Conservation (phyloP, 2,329 filamentous ascomycete genomes). For the Ophiobolus disseminans region DNA sequence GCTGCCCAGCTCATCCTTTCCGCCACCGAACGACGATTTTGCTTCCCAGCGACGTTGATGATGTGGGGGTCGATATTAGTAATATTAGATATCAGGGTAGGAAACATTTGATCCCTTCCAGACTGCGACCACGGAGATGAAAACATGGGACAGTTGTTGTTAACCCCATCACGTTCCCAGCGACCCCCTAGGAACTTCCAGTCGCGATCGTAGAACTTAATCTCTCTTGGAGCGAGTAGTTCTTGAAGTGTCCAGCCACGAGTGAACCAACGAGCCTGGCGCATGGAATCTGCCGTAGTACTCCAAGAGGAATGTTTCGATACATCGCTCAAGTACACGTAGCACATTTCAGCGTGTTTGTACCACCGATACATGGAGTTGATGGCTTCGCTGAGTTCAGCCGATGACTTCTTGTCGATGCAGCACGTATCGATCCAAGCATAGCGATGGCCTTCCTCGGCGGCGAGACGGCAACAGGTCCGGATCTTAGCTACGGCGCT, state of each 20-base stretch:
- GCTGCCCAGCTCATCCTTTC: conserved; percentile 32
- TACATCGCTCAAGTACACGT: conserved; percentile 20
- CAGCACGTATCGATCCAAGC: conserved; percentile 29
- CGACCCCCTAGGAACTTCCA: too few relatives aligned
- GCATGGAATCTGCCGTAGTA: too few relatives aligned
- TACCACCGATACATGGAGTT: conserved; percentile 31
- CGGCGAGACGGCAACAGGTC: conserved; percentile 15
- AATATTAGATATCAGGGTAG: not conserved
- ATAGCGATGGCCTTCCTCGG: conserved; percentile 7
- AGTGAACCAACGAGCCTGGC: conserved; percentile 21
- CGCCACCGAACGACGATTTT: too few relatives aligned
- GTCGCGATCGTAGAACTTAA: not conserved
- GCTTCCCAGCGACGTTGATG: too few relatives aligned
- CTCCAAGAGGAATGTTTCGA: too few relatives aligned
- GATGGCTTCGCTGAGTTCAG: conserved; percentile 22
- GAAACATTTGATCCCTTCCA: too few relatives aligned
- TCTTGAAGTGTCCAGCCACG: conserved; percentile 30
- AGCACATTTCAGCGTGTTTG: conserved; percentile 15
- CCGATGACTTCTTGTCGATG: conserved; percentile 29
- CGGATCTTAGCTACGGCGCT: conserved; percentile 27
- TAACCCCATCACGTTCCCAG: too few relatives aligned
- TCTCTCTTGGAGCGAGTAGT: conserved; percentile 18
- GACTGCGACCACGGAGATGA: too few relatives aligned
- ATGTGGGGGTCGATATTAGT: too few relatives aligned
- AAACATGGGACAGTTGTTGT: too few relatives aligned